Conservation (phyloP, 306 rosid species). For the Trifolium dubium region DNA sequence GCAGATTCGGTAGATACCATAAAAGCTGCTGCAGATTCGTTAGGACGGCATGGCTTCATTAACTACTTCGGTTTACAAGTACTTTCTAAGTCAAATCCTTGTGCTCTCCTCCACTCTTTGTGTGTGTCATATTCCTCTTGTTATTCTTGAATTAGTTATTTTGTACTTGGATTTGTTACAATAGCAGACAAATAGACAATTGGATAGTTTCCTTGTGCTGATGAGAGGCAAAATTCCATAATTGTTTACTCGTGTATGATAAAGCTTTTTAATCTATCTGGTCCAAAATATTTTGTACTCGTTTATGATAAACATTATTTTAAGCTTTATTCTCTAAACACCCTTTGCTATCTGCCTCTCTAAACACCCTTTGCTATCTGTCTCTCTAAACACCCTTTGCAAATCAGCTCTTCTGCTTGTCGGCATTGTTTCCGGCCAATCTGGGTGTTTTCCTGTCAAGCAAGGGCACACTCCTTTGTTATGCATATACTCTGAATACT, state of each 20-base stretch:
- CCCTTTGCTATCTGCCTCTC: too few species aligned
- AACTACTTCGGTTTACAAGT: conserved; percentile 99
- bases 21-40: conserved; percentile 78
- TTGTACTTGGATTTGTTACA: conserved; percentile 28
- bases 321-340: too few species aligned
- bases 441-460: too few species aligned
- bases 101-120: conserved; percentile 16
- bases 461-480: too few species aligned
- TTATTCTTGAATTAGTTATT: conserved; percentile 25
- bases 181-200: background rate
- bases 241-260: background rate
- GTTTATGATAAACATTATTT: too few species aligned
- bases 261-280: conserved; percentile 18
- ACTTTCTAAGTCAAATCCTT: conserved; percentile 43
- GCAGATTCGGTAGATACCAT: conserved; percentile 85
- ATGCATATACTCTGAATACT: too few species aligned
- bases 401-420: too few species aligned
- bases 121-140: conserved; percentile 18
- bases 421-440: too few species aligned
- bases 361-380: too few species aligned
- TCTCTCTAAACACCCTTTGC: too few species aligned
- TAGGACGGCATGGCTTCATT: conserved; percentile 84
- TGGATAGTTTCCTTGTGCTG: conserved; percentile 7
- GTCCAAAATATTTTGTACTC: conserved; percentile 2
- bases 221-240: conserved; percentile 18